Evolutionary conservation across 129 eudicot genomes (phyloP).

Genomic region (Arctium lappa): DNA sequence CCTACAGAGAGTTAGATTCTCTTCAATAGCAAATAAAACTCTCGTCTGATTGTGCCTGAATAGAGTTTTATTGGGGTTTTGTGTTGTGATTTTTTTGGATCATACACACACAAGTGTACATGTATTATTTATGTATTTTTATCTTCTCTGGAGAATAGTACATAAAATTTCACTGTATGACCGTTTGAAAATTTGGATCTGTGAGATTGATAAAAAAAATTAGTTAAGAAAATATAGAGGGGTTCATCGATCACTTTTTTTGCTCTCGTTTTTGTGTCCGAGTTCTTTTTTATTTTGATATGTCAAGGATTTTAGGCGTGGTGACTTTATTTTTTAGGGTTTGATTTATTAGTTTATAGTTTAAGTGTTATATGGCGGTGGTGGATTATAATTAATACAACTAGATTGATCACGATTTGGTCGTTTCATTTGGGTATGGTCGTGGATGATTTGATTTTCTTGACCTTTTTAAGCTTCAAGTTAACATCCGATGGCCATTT

Average conservation of each 20-base stretch:
- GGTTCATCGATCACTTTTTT: background rate
- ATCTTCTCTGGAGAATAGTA: background rate
- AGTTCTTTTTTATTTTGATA: background rate
- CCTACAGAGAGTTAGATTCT: conserved; percentile 3
- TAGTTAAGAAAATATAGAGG: background rate
- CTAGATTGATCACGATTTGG: conserved; percentile 7
- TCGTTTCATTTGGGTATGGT: conserved; percentile 5
- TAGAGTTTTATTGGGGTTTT: conserved; percentile 26
- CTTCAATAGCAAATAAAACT: background rate
- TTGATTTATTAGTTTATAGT: conserved; percentile 3
- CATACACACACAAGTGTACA: background rate
- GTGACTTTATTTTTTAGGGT: background rate
- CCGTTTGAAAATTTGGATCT: conserved; percentile 7
- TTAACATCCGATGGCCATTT: conserved; percentile 6
- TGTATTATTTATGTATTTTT: background rate
- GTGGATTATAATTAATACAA: background rate
- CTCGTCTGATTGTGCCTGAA: conserved; percentile 4
- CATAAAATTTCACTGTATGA: background rate
- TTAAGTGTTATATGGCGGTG: background rate
- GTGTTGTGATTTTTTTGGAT: conserved; percentile 7
- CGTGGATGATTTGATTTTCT: background rate
- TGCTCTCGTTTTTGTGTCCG: background rate
- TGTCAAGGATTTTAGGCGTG: background rate
- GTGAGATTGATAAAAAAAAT: background rate
- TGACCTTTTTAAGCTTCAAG: conserved; percentile 6